Evolutionary conservation across 192 early-diverging fungal species (phyloP).

Genomic region (Rhizophagus prolifer): DNA sequence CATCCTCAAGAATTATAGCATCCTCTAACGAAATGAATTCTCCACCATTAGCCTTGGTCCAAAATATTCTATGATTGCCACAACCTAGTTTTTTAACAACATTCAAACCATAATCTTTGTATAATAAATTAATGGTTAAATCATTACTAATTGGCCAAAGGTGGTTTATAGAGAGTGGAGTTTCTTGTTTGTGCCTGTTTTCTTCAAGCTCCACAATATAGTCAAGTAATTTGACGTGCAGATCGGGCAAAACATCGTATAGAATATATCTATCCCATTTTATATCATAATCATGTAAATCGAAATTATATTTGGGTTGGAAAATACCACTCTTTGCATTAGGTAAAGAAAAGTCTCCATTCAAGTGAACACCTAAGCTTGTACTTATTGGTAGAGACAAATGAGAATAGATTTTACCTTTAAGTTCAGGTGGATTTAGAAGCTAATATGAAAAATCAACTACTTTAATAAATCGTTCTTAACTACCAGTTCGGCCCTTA

Average conservation of each 20-base stretch:
- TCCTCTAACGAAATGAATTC: not conserved
- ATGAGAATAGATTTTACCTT: slow-evolving; percentile 35
- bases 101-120: no score
- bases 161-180: no score
- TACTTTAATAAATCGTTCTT: no score
- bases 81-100: no score
- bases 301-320: not conserved
- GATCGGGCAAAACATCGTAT: not conserved
- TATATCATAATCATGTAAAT: not conserved
- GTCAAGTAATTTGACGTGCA: not conserved
- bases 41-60: no score
- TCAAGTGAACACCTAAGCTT: slow-evolving; percentile 35
- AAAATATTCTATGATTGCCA: no score
- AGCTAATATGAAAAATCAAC: not conserved
- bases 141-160: not conserved
- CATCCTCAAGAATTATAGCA: not conserved
- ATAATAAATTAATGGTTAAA: no score
- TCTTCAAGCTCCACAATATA: no score
- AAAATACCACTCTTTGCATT: slow-evolving; percentile 29
- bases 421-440: not conserved
- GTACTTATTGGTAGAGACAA: slow-evolving; percentile 36
- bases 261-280: slow-evolving; percentile 9
- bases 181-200: not conserved
- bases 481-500: not conserved
- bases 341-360: slow-evolving; percentile 36